phyloP scores from a whole-genome alignment of 148 eudicot species.

The Hydrangea macrophylla region DNA sequence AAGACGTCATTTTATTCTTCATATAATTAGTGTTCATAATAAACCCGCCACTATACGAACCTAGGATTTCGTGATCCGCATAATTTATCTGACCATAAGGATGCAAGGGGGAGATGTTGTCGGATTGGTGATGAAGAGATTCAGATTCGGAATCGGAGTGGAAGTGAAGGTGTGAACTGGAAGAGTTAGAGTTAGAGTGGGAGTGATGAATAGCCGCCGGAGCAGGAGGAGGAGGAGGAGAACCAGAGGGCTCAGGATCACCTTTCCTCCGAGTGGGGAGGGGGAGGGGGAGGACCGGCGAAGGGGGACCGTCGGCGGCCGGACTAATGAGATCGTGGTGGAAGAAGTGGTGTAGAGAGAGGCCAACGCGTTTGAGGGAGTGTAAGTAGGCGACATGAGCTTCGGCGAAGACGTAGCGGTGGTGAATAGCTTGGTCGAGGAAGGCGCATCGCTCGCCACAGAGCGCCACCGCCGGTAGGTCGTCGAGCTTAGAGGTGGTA shows the following conservation, averaged over 20 bases:
- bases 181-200: conserved; percentile 30
- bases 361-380: conserved; percentile 56
- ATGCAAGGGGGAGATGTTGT: conserved; percentile 13
- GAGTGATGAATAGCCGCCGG: conserved; percentile 24
- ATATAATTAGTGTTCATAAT: conserved; percentile 66
- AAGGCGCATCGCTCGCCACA: conserved; percentile 62
- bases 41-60: conserved; percentile 24
- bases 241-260: conserved; percentile 18
- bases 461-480: conserved; percentile 68
- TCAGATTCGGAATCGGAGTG: conserved; percentile 40
- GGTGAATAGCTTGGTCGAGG: conserved; percentile 54
- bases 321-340: conserved; percentile 15
- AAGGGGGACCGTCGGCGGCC: conserved; percentile 19
- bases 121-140: conserved; percentile 37
- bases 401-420: conserved; percentile 61
- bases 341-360: conserved; percentile 55
- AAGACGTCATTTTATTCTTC: conserved; percentile 61
- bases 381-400: conserved; percentile 60
- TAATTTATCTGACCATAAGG: conserved; percentile 22
- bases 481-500: conserved; percentile 71
- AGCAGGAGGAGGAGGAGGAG: conserved; percentile 14
- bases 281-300: conserved; percentile 43
- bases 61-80: conserved; percentile 17
- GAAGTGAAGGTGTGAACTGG: conserved; percentile 63
- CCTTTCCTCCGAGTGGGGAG: conserved; percentile 35